Base-by-base conservation (phyloP, 768 basidiomycete species). In the Termitomyces sp. region DNA sequence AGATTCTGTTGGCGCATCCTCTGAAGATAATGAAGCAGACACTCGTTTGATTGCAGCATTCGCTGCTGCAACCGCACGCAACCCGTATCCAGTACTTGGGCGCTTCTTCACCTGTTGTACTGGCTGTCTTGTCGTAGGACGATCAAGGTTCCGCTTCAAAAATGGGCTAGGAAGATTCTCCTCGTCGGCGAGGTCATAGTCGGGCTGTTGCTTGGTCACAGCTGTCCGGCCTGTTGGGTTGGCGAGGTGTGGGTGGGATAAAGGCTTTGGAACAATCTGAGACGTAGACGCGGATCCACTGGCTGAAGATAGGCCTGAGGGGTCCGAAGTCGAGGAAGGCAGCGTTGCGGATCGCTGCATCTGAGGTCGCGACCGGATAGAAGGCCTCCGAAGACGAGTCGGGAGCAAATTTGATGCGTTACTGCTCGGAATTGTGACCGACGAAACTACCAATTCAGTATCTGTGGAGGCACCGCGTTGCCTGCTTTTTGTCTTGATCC, bases 111-210 rank as follows among this genome's bases (percentile, higher is more conserved):
- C 54, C 39, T 58, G 55, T 15, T 54, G 48, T 27, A 44, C 46
- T 15, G 66, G 52, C 39, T 54, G 61, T 27, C 54, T 55, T 34
- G 48, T 57, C 30, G 58, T 30, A 13, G 49, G 57, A 37, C 84
- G 5, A 60, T 71, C 52, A 24, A 64, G 46, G 11, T 59, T 62
- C 12, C 82, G 77, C 67, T 87, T 88, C 45, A 93, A 68, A 72
- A 93, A 93, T 6, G 91, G 92, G 67, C 89, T 91, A 0, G 91
- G 92, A 0, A 93, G 78, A 69, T 92, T 93, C 69, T 91, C 91
- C 68, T 91, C 91, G 67, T 93, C 90, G 0, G 77, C 76, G 11
- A 88, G 65, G 68, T 92, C 86, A 65, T 91, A 93, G 58, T 80
- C 73, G 4, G 84, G 56, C 24, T 59, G 65, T n/a, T 67, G 65